Evolutionary conservation across 2,329 filamentous ascomycete genomes (phyloP), one percentile per base, ranked within the genome.

Genomic region (Fusarium veterinarium): DNA sequence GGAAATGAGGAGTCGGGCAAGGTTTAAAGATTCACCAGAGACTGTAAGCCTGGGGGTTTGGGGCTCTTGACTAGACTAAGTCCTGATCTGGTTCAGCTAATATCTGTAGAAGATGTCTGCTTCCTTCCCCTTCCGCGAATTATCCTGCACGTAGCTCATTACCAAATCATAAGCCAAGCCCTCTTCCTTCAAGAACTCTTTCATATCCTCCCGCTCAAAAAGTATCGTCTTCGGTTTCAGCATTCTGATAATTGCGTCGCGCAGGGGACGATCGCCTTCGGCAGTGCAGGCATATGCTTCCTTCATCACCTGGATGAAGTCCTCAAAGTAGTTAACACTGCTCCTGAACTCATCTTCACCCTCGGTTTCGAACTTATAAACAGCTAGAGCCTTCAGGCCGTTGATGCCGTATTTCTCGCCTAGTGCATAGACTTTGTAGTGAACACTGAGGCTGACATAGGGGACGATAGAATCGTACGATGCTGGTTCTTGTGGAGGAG

Each of bases 321-420:
- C 9, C 48, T 7, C 31, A 20, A 20, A 5, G 12, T 11, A 1
- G 2, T 8, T 2, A 5, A 14, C 3, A 2, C 12, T 23, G 9
- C 17, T 35, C 4, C 2, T 1, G 31, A 51, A 25, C 11, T 11
- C 16, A 0, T 11, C 1, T 16, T 37, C 31, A 5, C 12, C 17
- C 8, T 20, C 12, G 1, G n/a, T 14, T 25, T 52, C 48, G 4
- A 52, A 52, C 1, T 25, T 52, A 0, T 14, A 5, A 16, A 20
- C 31, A 37, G 23, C 31, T 8, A 52, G 12, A 16, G 13, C 31
- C 14, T 37, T 16, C 31, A 52, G 31, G 1, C 31, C 48, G 1
- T 10, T 0, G 9, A 52, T 52, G 3, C 31, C 31, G 48, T 28
- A 37, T 4, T 52, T 52, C 1, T 52, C 23, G 1, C 31, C 31